Conservation (phyloP, 1,284 basidiomycete genomes). For the Tranzscheliella williamsii region DNA sequence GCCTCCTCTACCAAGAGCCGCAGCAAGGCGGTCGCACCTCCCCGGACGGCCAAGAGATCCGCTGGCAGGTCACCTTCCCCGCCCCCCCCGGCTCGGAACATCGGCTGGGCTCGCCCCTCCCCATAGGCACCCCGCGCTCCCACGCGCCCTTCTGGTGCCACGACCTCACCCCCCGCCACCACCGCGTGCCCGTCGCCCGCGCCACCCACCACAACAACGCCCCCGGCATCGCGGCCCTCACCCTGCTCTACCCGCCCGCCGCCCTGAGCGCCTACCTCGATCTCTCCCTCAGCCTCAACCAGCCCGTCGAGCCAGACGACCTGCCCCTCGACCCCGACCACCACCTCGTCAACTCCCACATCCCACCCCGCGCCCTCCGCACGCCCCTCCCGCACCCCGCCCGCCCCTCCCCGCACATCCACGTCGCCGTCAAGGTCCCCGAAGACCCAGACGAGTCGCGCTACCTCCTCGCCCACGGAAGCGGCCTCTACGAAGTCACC, state of each 20-base stretch:
- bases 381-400: conserved; percentile 5
- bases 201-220: conserved; percentile 32
- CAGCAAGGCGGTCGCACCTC: conserved; percentile 28
- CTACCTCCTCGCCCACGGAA: conserved; percentile 37
- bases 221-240: conserved; percentile 34
- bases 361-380: conserved; percentile 10
- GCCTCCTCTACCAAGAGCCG: conserved; percentile 15
- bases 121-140: conserved; percentile 10
- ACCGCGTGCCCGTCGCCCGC: conserved; percentile 18
- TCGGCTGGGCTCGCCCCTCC: not conserved
- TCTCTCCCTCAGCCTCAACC: conserved; percentile 15
- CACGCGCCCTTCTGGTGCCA: conserved; percentile 44
- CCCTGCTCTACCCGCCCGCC: conserved; percentile 27
- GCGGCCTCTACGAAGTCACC: conserved; percentile 41
- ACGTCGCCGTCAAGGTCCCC: conserved; percentile 26
- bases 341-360: conserved; percentile 17
- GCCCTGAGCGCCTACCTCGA: conserved; percentile 16
- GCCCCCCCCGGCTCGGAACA: not conserved
- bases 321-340: conserved; percentile 17
- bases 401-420: conserved; percentile 1
- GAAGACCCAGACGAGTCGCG: conserved; percentile 30
- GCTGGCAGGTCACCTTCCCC: conserved; percentile 48
- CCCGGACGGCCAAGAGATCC: conserved; percentile 23
- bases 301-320: conserved; percentile 15
- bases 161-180: conserved; percentile 32